Percentiles rank a stretch among this genome's conserved stretches.
Conservation (phyloP, 805 yeast genomes). For the Brettanomyces bruxellensis region DNA sequence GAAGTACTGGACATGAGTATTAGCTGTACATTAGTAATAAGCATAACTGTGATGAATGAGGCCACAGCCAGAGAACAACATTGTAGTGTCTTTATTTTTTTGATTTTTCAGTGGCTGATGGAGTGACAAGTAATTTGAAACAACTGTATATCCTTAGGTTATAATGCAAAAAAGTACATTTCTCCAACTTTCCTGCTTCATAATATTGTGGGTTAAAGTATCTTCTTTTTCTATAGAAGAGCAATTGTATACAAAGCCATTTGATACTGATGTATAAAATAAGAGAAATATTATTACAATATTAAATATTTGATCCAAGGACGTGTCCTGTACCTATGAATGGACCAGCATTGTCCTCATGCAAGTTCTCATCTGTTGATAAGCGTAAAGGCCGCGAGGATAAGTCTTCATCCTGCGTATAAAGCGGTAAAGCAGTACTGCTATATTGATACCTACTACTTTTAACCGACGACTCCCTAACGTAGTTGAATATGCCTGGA, state of each 20-base stretch:
- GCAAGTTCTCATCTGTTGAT: no score
- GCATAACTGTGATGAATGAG: no score
- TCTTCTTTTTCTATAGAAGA: not conserved
- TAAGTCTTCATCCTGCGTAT: not conserved
- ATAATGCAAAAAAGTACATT: no score
- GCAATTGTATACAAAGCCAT: no score
- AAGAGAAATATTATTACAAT: not conserved
- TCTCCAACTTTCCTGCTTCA: no score
- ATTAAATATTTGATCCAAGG: slow-evolving; percentile 11
- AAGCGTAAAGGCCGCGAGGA: no score
- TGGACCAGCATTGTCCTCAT: not conserved
- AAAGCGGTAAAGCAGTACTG: slow-evolving; percentile 13
- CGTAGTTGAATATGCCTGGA: slow-evolving; percentile 43
- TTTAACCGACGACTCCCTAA: slow-evolving; percentile 52
- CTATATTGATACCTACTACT: slow-evolving; percentile 13
- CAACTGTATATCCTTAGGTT: not conserved
- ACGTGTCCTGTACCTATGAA: slow-evolving; percentile 21
- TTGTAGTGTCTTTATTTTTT: not conserved
- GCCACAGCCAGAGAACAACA: not conserved
- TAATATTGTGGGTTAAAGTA: not conserved
- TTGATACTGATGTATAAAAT: not conserved
- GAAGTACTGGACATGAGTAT: no score
- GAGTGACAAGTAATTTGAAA: not conserved
- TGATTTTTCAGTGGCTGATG: no score
- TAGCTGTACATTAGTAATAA: no score